Conservation (phyloP, 2,329 filamentous ascomycete species). For the Verticillium longisporum region DNA sequence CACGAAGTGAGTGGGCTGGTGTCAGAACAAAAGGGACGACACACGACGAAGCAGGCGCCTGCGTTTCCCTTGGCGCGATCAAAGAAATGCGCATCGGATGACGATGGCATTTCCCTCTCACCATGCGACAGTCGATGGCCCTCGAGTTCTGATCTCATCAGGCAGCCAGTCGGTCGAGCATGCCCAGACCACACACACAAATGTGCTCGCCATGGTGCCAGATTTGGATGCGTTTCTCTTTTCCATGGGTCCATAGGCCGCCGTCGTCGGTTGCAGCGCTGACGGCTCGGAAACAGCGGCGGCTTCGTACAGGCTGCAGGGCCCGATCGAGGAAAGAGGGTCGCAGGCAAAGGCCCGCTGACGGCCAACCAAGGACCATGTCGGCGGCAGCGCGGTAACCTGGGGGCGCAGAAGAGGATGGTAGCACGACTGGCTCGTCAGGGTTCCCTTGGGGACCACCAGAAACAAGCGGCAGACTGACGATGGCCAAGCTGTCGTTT, state of each 20-base stretch:
- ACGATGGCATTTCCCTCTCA: neutral
- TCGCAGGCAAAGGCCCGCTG: conserved; percentile 6
- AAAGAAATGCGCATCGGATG: neutral
- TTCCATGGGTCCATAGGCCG: too few relatives aligned
- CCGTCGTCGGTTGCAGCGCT: too few relatives aligned
- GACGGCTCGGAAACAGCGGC: neutral
- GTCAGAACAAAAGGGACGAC: neutral
- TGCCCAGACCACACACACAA: neutral
- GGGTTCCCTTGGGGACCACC: neutral
- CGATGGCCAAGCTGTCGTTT: neutral
- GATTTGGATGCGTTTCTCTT: too few relatives aligned
- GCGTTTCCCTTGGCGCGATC: neutral
- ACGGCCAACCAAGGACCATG: conserved; percentile 8
- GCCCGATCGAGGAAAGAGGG: neutral
- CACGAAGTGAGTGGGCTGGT: neutral
- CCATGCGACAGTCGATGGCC: neutral
- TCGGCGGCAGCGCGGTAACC: conserved; percentile 1
- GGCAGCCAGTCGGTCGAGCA: neutral
- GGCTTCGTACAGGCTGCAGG: neutral
- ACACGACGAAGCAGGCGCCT: neutral
- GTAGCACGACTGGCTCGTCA: neutral
- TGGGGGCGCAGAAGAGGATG: neutral
- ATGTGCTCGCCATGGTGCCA: neutral
- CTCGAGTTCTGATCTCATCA: conserved; percentile 1
- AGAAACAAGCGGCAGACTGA: neutral